Conservation (phyloP, 371 early-diverging fungal species). For the Dichotomocladium elegans region DNA sequence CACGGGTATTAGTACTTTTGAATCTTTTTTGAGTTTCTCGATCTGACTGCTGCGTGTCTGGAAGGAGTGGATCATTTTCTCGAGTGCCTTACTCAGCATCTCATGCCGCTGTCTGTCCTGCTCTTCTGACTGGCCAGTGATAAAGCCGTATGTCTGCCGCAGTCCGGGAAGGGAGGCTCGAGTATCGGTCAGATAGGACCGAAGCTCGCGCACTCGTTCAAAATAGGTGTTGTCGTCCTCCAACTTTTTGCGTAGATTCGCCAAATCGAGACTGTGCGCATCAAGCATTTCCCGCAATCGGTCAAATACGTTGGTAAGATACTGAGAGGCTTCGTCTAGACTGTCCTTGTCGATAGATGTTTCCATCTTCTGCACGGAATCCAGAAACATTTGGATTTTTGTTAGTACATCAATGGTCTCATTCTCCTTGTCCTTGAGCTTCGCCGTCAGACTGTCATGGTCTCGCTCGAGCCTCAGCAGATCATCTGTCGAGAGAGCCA, state of each 20-base stretch:
- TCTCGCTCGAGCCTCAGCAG: constrained; percentile 27
- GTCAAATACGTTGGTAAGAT: constrained; percentile 30
- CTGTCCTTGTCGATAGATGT: constrained; percentile 16
- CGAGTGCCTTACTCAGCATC: constrained; percentile 12
- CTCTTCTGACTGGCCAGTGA: constrained; percentile 40
- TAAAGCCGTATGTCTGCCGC: constrained; percentile 42
- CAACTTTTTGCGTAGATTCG: constrained; percentile 23
- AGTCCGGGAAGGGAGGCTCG: constrained; percentile 30
- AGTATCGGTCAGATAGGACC: constrained; percentile 22
- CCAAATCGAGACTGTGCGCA: constrained; percentile 19
- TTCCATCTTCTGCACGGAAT: constrained; percentile 13
- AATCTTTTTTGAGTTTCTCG: constrained; percentile 3
- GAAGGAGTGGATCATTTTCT: constrained; percentile 10
- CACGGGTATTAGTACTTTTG: too few species aligned
- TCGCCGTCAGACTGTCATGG: constrained; percentile 10
- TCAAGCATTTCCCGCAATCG: constrained; percentile 24
- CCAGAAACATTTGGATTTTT: constrained; percentile 23
- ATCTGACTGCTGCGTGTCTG: constrained; percentile 15
- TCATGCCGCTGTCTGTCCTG: constrained; percentile 33
- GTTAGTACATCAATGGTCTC: constrained; percentile 35
- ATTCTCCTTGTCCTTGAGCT: constrained; percentile 30
- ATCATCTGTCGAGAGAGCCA: constrained; percentile 22
- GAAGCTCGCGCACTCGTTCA: constrained; percentile 21
- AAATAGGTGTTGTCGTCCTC: constrained; percentile 37
- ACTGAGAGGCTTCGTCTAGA: constrained; percentile 19